Percentiles rank a stretch among this genome's conserved stretches.
phyloP scores from a whole-genome alignment of 768 basidiomycete species.

The Coprinellus micaceus region DNA sequence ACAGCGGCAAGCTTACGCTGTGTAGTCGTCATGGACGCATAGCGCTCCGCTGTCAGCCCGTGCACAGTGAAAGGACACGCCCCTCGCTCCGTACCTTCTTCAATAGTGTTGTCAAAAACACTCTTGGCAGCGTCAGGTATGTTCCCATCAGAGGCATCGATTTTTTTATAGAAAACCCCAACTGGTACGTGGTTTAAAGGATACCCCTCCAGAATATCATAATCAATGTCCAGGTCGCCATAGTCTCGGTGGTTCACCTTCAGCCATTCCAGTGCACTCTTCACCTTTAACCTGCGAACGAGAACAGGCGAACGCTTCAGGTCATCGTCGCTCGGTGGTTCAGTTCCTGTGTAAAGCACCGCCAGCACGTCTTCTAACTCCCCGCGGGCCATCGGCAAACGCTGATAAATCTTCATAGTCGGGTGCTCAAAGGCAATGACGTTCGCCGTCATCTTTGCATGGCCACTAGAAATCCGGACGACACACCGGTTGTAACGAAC shows the following conservation, averaged over 20 bases:
- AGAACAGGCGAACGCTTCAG: conserved; percentile 23
- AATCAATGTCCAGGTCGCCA: conserved; percentile 26
- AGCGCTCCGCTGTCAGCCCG: conserved; percentile 25
- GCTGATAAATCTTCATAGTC: not conserved
- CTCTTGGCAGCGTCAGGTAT: conserved; percentile 9
- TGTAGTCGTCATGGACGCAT: conserved; percentile 15
- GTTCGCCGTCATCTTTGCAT: conserved; percentile 2
- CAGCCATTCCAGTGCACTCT: conserved; percentile 30
- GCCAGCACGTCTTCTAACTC: conserved; percentile 31
- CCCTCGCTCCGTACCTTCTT: conserved; percentile 27
- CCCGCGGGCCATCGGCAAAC: not conserved
- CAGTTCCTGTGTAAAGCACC: conserved; percentile 29
- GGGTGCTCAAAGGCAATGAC: conserved; percentile 2
- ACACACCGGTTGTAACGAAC: conserved; percentile 3
- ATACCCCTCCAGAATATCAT: conserved; percentile 22
- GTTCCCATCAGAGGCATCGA: conserved; percentile 21
- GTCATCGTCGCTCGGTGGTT: conserved; percentile 22
- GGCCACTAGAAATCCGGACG: not conserved
- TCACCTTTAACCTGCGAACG: conserved; percentile 23
- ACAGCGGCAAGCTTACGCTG: conserved; percentile 22
- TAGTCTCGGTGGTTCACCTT: conserved; percentile 38
- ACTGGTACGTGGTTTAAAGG: conserved; percentile 21
- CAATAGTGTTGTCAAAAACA: conserved; percentile 20
- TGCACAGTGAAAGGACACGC: conserved; percentile 35
- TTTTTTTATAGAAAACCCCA: conserved; percentile 19